Base-by-base conservation (phyloP, 2,329 filamentous ascomycete genomes). In the Penicillium brasilianum region DNA sequence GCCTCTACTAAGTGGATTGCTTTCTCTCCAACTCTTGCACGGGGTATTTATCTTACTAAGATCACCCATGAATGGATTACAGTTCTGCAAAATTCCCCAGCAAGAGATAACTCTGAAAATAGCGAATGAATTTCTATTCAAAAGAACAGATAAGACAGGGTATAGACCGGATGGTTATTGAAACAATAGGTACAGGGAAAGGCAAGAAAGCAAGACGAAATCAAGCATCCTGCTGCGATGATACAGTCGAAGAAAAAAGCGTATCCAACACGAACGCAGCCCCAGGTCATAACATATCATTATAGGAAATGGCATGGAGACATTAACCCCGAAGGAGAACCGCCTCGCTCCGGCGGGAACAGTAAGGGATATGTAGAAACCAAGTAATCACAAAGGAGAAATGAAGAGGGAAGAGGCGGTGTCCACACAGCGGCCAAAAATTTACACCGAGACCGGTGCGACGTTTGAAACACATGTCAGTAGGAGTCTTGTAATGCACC, bases 261-360 rank as follows among this genome's bases (percentile, higher is more conserved):
- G 43, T 58, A 58, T 51, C 56, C 25, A 53, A 59, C 51, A 62
- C 46, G 34, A 58, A 60, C 32, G 43, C 30, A 39, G 39, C 37
- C 53, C 49, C 48, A 57, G 49, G 49, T 69, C 67, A 57, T 69
- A 59, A 66, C 50, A 62, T 54, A 59, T 68, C 67, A 67, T 69
- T 65, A 68, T 57, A 59, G 58, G 59, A 57, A 58, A 65, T 59
- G 55, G 57, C 67, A 52, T 67, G 52, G 53, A 67, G 57, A 64
- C 65, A 69, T 68, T 63, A 66, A 57, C 58, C 43, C 34, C 44
- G 51, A 59, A 46, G 30, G 46, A 34, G 32, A 61, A 46, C 56
- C 60, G 48, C 39, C 58, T 53, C 55, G 60, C 50, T 54, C 55
- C 46, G 43, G 51, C 46, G 46, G 59, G 20, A 53, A 63, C 57